Conservation (phyloP, 2,329 filamentous ascomycete species). For the Periconia macrospinosa region DNA sequence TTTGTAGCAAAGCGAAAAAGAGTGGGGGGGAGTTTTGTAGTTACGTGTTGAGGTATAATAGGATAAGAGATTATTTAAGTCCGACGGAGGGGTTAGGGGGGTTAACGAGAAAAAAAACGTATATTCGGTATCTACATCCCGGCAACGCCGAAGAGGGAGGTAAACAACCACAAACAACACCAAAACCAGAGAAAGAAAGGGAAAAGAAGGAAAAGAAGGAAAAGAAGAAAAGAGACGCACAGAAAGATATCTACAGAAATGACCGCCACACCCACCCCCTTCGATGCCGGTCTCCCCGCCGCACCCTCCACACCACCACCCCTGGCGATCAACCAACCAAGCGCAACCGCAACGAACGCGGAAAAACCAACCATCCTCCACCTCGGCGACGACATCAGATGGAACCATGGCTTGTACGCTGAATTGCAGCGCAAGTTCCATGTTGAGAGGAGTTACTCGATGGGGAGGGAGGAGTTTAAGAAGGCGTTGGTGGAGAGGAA, state of each 20-base stretch:
- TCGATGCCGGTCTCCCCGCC: slow-evolving; percentile 19
- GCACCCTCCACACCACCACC: background rate
- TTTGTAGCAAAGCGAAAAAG: no score
- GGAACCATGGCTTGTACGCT: slow-evolving; percentile 48
- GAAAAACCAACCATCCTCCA: slow-evolving; percentile 46
- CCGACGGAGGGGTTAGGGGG: no score
- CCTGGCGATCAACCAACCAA: background rate
- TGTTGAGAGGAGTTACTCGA: slow-evolving; percentile 44
- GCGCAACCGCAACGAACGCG: background rate
- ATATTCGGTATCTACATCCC: no score
- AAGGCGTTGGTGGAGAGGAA: slow-evolving; percentile 38
- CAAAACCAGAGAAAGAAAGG: background rate
- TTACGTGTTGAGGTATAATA: no score
- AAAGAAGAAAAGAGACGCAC: background rate
- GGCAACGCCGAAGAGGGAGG: no score
- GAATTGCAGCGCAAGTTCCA: slow-evolving; percentile 41
- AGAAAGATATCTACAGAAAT: slow-evolving; percentile 15
- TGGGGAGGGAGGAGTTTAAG: slow-evolving; percentile 45
- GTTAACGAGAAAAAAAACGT: no score
- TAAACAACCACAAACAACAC: no score
- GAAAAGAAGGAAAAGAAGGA: no score
- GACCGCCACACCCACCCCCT: slow-evolving; percentile 26
- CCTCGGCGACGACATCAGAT: slow-evolving; percentile 48
- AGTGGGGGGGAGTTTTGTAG: no score
- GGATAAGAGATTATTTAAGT: no score